A percentile compares a stretch with the other conserved stretches of the same genome.
These are phyloP conservation scores for Tagetes erecta DNA, from an alignment of 129 eudicot species.

Conservation along the genomic window DNA sequence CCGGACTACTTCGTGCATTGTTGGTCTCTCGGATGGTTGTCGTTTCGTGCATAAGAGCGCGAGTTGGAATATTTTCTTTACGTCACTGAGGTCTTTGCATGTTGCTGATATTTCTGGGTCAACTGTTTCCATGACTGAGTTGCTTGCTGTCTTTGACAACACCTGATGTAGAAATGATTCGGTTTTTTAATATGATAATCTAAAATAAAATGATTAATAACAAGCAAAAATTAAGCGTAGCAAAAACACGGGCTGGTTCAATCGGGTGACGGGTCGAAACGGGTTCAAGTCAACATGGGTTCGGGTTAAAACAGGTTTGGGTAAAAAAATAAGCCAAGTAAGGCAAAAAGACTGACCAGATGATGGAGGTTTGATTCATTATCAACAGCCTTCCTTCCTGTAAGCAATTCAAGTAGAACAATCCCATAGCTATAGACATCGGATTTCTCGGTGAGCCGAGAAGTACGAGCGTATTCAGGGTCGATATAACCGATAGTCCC, in stretches of 20 bases:
- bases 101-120: slow-evolving; percentile 72
- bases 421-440: slow-evolving; percentile 97
- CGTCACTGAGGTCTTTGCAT: slow-evolving; percentile 81
- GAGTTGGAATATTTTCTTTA: slow-evolving; percentile 82
- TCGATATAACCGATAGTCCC: slow-evolving; percentile 99
- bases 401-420: slow-evolving; percentile 88
- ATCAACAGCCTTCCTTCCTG: slow-evolving; percentile 93
- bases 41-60: slow-evolving; percentile 89
- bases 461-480: slow-evolving; percentile 98
- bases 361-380: slow-evolving; percentile 95
- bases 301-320: not conserved
- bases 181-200: not conserved
- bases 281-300: not conserved
- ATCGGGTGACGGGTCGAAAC: too few species aligned
- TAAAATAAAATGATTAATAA: not conserved
- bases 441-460: slow-evolving; percentile 94
- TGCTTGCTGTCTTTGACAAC: slow-evolving; percentile 72
- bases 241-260: not conserved
- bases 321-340: not conserved
- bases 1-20: slow-evolving; percentile 94
- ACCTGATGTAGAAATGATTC: slow-evolving; percentile 40
- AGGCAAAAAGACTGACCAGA: slow-evolving; percentile 57
- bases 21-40: slow-evolving; percentile 89
- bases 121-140: slow-evolving; percentile 89
- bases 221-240: not conserved